Conservation (phyloP, 176 grass and related monocot genomes). For the Cenchrus purpureus region DNA sequence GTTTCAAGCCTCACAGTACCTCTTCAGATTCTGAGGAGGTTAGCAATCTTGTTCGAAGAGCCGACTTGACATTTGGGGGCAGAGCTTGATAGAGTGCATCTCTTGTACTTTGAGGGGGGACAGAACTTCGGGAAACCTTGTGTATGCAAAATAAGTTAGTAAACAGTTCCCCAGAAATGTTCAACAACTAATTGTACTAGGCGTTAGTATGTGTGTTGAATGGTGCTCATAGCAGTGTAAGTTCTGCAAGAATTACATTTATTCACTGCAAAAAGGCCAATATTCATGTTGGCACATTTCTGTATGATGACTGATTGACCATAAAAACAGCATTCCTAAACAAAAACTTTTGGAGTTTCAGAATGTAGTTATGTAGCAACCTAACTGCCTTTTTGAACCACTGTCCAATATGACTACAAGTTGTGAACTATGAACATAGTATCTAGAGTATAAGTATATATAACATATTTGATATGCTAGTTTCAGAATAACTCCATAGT, state of each 20-base stretch:
- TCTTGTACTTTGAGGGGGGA: slow-evolving; percentile 65
- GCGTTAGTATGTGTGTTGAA: background rate
- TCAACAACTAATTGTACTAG: background rate
- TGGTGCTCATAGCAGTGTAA: background rate
- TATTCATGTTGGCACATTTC: background rate
- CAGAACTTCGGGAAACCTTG: slow-evolving; percentile 76
- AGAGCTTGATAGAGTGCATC: slow-evolving; percentile 77
- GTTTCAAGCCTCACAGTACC: slow-evolving; percentile 44
- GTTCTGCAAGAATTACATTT: background rate
- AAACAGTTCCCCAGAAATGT: background rate
- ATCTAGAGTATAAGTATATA: background rate
- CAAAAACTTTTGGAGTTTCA: background rate
- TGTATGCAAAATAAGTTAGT: slow-evolving; percentile 14
- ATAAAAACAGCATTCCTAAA: slow-evolving; percentile 1
- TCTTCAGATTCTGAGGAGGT: slow-evolving; percentile 50
- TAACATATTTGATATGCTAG: background rate
- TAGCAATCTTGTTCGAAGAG: slow-evolving; percentile 57
- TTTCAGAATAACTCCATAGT: background rate
- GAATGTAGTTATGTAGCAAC: background rate
- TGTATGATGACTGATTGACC: background rate
- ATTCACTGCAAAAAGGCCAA: background rate
- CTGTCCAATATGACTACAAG: background rate
- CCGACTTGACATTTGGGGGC: slow-evolving; percentile 66
- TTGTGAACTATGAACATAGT: background rate
- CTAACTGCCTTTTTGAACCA: slow-evolving; percentile 2